These are phyloP conservation scores for Fusarium sp. DNA, from an alignment of 2,329 filamentous ascomycete species.

Conservation along the genomic window DNA sequence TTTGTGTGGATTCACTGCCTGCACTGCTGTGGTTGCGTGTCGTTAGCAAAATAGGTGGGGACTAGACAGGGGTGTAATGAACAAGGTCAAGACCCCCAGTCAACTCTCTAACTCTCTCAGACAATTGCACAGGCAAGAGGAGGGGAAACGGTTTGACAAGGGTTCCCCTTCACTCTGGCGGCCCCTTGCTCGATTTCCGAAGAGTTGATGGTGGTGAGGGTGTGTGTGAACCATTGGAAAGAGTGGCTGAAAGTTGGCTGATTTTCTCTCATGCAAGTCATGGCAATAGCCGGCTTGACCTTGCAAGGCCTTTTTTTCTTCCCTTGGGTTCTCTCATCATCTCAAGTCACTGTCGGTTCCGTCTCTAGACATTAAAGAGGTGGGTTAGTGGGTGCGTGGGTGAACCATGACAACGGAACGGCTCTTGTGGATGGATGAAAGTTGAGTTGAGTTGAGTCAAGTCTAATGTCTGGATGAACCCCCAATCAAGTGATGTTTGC, in stretches of 20 bases:
- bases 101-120: constrained; percentile 43
- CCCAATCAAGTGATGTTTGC: neutral
- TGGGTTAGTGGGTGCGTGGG: neutral
- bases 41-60: constrained; percentile 16
- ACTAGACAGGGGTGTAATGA: constrained; percentile 33
- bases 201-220: constrained; percentile 18
- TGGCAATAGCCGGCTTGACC: constrained; percentile 16
- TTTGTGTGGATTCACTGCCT: neutral
- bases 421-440: constrained; percentile 23
- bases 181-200: constrained; percentile 9
- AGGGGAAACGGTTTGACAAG: constrained; percentile 2
- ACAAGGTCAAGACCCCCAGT: constrained; percentile 17
- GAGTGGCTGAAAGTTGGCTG: constrained; percentile 32
- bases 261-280: constrained; percentile 39
- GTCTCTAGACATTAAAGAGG: no score
- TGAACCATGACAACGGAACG: neutral
- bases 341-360: neutral
- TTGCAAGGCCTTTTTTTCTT: neutral
- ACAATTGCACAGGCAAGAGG: constrained; percentile 26
- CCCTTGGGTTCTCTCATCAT: neutral
- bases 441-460: constrained; percentile 10
- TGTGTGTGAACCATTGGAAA: constrained; percentile 9
- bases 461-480: constrained; percentile 19
- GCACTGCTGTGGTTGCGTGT: constrained; percentile 31
- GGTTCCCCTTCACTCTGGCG: constrained; percentile 4